Base-by-base conservation (phyloP, 1,284 basidiomycete genomes). In the Austropuccinia psidii region DNA sequence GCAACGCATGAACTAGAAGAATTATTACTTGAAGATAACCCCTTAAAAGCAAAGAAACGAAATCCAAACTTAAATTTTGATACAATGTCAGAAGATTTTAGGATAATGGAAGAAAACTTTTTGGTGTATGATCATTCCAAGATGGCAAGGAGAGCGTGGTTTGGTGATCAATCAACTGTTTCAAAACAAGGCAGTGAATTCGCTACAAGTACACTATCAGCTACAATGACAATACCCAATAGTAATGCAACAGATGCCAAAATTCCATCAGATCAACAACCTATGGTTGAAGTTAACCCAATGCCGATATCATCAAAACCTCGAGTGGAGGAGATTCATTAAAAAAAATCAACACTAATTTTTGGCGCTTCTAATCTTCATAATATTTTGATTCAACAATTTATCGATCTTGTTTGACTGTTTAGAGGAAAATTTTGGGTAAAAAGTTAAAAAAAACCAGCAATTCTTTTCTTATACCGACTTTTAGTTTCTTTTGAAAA, bases 1-100 rank as follows among this genome's bases (percentile, higher is more conserved):
- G 94, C 94, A n/a, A 96, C 95, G 17, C 94, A 98, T 80, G 95
- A 98, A 82, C 83, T 98, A 39, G 95, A 98, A 80, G 95, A 98
- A 82, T 83, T 98, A 47, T 81, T 98, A 41, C 83, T 98, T 11
- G 95, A 98, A 81, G 95, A 98, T 80, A 98, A 98, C 79, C 95
- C 95, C 58, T 84, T 98, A 68, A 98, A 97, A 81, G 93, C 95
- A 15, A 89, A 92, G 78, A 89, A 91, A 76, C 86, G 95, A 66
- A 96, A 95, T 80, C 89, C 88, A 6, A 90, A 90, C 75, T 89
- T 93, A 75, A 93, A 97, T 80, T 80, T 90, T 7, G 88, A 90
- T 76, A 87, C 87, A 64, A 82, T 98, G 73, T 90, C 89, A 73
- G 86, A 87, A 0, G 95, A 98, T 81, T 92, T 95, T 90, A 84